A percentile compares a stretch with the other conserved stretches of the same genome.
Evolutionary conservation across 1,284 basidiomycete species (phyloP).

Genomic region (Thelephora terrestris): DNA sequence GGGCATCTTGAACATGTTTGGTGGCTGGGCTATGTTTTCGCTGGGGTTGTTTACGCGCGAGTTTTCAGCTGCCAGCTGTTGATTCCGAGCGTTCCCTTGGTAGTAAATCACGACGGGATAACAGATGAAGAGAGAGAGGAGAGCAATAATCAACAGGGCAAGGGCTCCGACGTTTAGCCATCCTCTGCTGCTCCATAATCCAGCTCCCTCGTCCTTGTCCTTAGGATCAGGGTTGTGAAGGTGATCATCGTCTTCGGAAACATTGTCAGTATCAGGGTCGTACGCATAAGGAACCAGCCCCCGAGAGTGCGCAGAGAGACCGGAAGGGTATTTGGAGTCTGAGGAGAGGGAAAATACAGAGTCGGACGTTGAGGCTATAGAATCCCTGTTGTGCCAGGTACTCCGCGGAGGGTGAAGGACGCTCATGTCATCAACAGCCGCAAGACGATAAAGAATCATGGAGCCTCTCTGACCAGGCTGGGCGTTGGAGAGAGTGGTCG

Average conservation of each 20-base stretch:
- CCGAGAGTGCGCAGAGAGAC: slow-evolving; percentile 22
- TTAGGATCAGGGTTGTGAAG: slow-evolving; percentile 40
- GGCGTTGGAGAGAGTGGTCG: slow-evolving; percentile 27
- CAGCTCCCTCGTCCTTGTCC: slow-evolving; percentile 19
- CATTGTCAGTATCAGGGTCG: slow-evolving; percentile 50
- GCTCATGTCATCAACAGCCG: slow-evolving; percentile 29
- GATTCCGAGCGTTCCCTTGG: slow-evolving; percentile 33
- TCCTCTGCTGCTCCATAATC: slow-evolving; percentile 29
- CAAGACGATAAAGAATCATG: slow-evolving; percentile 60
- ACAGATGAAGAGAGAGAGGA: slow-evolving; percentile 60
- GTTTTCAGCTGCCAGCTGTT: slow-evolving; percentile 30
- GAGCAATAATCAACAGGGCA: slow-evolving; percentile 27
- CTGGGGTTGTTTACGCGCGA: slow-evolving; percentile 42
- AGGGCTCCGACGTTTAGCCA: slow-evolving; percentile 40
- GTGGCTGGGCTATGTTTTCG: not conserved
- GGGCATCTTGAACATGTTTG: slow-evolving; percentile 39
- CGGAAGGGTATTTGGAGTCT: slow-evolving; percentile 57
- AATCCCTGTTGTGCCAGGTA: slow-evolving; percentile 25
- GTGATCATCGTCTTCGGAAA: slow-evolving; percentile 52
- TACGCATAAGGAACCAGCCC: slow-evolving; percentile 60
- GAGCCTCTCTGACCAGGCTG: slow-evolving; percentile 33
- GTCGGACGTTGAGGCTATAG: slow-evolving; percentile 32
- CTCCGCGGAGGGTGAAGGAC: slow-evolving; percentile 22
- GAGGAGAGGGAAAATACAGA: slow-evolving; percentile 42
- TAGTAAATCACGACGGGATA: slow-evolving; percentile 67